Conservation (phyloP, 768 basidiomycete genomes). For the Lanmaoa pseudosensibilis region DNA sequence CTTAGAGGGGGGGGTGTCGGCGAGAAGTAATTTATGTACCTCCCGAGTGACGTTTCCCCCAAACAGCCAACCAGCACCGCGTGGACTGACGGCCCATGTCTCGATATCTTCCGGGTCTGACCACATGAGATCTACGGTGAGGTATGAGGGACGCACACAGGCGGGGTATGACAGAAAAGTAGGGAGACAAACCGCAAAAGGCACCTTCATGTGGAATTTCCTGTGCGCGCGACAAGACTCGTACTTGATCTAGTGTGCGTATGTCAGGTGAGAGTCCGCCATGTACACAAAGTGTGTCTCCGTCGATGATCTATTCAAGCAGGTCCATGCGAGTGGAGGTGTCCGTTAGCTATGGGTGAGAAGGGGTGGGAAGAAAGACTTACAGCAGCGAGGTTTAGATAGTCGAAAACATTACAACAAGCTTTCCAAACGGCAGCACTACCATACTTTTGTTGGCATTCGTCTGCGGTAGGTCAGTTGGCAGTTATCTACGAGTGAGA, state of each 20-base stretch:
- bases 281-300: constrained; percentile 89
- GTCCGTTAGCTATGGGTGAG: not conserved
- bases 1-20: not conserved
- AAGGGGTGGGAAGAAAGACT: constrained; percentile 25
- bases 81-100: constrained; percentile 95
- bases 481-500: not conserved
- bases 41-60: constrained; percentile 84
- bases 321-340: too few species aligned
- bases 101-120: constrained; percentile 94
- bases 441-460: constrained; percentile 98
- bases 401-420: constrained; percentile 96
- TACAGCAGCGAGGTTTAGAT: constrained; percentile 91
- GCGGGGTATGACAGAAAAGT: not conserved
- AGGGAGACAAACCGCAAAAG: constrained; percentile 70
- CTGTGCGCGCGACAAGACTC: constrained; percentile 90
- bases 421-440: constrained; percentile 95
- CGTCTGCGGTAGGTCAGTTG: constrained; percentile 51
- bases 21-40: constrained; percentile 39
- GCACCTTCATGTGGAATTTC: constrained; percentile 99
- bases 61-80: constrained; percentile 96
- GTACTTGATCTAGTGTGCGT: constrained; percentile 90
- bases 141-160: not conserved
- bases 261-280: constrained; percentile 97
- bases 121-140: constrained; percentile 87
- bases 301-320: constrained; percentile 80